Conservation (phyloP, 2,329 filamentous ascomycete genomes). For the Aspergillus transmontanensis region DNA sequence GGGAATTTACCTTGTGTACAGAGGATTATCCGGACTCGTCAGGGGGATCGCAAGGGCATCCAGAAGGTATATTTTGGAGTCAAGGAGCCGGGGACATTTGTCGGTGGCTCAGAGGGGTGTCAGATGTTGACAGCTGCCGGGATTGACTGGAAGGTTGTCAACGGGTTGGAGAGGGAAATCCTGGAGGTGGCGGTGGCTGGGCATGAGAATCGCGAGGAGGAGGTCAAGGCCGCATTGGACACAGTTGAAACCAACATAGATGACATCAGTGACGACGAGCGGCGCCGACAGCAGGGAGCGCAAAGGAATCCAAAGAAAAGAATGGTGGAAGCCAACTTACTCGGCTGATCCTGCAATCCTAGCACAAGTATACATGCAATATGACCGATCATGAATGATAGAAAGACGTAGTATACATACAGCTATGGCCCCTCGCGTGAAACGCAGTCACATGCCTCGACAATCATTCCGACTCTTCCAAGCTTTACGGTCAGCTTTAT, state of each 20-base stretch:
- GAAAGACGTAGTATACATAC: neutral
- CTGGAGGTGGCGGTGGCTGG: constrained; percentile 80
- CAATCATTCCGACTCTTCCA: neutral
- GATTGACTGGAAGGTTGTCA: constrained; percentile 71
- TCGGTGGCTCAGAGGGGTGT: constrained; percentile 77
- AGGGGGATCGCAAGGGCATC: constrained; percentile 60
- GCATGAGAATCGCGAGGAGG: constrained; percentile 55
- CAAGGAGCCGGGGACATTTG: constrained; percentile 86
- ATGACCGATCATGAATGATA: neutral
- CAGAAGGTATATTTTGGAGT: constrained; percentile 84
- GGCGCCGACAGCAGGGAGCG: constrained; percentile 37
- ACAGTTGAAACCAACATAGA: constrained; percentile 39
- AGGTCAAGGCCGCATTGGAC: constrained; percentile 30
- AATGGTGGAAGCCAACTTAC: constrained; percentile 44
- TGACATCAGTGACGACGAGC: constrained; percentile 43
- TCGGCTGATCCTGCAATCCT: neutral
- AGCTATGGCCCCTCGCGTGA: neutral
- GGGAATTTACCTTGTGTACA: constrained; percentile 66
- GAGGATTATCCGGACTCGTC: constrained; percentile 64
- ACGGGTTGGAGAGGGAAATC: constrained; percentile 79
- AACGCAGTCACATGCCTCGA: neutral
- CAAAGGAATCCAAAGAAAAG: constrained; percentile 51
- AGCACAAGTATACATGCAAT: neutral
- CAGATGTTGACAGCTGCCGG: constrained; percentile 70
- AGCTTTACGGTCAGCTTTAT: neutral